These are phyloP conservation scores for Neoconidiobolus thromboides DNA, from an alignment of 371 early-diverging fungal genomes.

Conservation along the genomic window DNA sequence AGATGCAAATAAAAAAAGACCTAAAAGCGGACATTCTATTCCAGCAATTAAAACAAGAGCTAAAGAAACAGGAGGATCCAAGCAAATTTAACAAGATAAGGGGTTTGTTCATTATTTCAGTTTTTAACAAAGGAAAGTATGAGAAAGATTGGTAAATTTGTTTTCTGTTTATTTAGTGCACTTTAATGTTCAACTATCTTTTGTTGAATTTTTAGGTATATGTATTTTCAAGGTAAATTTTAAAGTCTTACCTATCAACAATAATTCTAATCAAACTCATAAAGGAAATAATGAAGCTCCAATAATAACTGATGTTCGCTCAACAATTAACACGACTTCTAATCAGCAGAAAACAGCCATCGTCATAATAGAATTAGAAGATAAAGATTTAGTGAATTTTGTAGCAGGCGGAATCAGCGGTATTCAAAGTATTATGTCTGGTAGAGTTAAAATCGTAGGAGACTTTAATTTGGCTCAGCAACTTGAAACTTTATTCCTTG, in stretches of 20 bases:
- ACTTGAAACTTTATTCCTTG: background rate
- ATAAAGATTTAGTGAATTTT: background rate
- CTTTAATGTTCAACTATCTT: too few relatives aligned
- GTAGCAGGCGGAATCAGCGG: background rate
- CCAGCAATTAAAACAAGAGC: too few relatives aligned
- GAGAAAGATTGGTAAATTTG: background rate
- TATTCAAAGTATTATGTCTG: background rate
- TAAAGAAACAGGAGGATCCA: too few relatives aligned
- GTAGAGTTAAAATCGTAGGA: background rate
- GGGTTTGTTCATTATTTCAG: background rate
- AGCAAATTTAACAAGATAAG: background rate
- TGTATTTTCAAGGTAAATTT: background rate
- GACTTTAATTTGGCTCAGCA: background rate
- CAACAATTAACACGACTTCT: background rate
- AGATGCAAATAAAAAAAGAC: too few relatives aligned
- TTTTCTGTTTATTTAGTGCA: background rate
- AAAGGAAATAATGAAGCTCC: background rate
- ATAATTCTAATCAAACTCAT: background rate
- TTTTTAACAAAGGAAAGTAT: background rate
- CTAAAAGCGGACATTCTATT: too few relatives aligned
- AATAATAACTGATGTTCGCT: background rate
- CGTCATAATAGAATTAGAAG: background rate
- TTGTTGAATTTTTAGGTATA: background rate
- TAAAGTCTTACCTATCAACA: background rate
- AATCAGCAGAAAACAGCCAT: background rate